These are phyloP conservation scores for Chenopodium berlandieri DNA, from an alignment of 148 eudicot species.

Conservation along the genomic window DNA sequence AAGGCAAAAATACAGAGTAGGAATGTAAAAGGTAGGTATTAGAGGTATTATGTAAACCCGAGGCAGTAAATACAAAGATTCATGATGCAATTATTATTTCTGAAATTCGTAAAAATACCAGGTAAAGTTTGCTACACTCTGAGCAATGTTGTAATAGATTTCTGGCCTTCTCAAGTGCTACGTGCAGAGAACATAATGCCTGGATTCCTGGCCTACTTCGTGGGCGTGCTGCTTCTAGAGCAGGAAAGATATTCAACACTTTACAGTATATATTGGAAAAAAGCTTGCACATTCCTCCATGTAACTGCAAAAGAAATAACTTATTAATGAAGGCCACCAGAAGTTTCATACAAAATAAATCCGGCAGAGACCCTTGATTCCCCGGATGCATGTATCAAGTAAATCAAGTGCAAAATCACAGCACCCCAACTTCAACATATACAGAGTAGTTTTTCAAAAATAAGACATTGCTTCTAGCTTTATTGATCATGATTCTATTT, in stretches of 20 bases:
- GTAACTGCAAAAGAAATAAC: constrained; percentile 56
- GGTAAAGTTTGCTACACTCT: constrained; percentile 90
- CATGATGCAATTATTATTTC: background rate
- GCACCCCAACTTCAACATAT: background rate
- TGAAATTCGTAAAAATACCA: constrained; percentile 44
- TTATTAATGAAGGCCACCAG: background rate
- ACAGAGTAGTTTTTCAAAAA: background rate
- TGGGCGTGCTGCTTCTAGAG: constrained; percentile 88
- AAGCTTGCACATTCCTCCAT: constrained; percentile 86
- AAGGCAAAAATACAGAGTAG: too few relatives aligned
- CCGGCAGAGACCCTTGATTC: background rate
- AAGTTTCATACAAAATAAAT: background rate
- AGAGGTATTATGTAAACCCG: background rate
- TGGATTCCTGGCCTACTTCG: constrained; percentile 94
- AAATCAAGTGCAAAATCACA: background rate
- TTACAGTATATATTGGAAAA: constrained; percentile 62
- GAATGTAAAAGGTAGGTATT: background rate
- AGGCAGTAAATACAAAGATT: background rate
- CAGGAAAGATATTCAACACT: constrained; percentile 79
- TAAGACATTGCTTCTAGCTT: background rate
- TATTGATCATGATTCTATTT: background rate
- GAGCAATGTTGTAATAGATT: constrained; percentile 86
- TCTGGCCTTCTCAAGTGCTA: constrained; percentile 91
- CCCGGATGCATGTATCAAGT: background rate
- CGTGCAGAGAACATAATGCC: constrained; percentile 84